phyloP scores from a whole-genome alignment of 345 rosid species.

The Corchorus capsularis region DNA sequence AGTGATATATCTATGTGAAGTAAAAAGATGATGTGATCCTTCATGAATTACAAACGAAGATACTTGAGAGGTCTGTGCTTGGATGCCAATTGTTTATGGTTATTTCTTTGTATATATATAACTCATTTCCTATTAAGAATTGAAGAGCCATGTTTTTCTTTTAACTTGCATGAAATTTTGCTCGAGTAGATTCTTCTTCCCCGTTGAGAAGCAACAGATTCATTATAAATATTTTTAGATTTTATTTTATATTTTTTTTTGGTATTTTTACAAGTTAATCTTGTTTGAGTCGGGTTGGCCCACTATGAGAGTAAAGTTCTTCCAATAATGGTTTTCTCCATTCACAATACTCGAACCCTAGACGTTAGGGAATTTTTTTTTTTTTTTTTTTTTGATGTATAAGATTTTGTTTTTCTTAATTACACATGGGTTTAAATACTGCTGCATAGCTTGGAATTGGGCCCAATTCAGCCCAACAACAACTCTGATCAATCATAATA shows the following conservation, averaged over 20 bases:
- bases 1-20: slow-evolving; percentile 25
- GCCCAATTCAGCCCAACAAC: not conserved
- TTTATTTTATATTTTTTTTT: too few relatives aligned
- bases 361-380: too few relatives aligned
- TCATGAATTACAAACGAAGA: not conserved
- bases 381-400: too few relatives aligned
- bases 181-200: not conserved
- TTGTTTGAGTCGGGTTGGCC: too few relatives aligned
- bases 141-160: not conserved
- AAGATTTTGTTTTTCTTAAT: too few relatives aligned
- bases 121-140: not conserved
- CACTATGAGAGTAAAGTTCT: too few relatives aligned
- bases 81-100: not conserved
- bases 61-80: not conserved
- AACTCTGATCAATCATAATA: not conserved
- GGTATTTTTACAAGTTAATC: too few relatives aligned
- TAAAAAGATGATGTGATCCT: not conserved
- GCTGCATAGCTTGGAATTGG: not conserved
- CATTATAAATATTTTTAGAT: not conserved
- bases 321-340: too few relatives aligned
- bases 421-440: too few relatives aligned
- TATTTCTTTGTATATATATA: not conserved
- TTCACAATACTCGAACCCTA: too few relatives aligned
- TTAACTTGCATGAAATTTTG: not conserved
- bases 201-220: too few relatives aligned